These are phyloP conservation scores for Teratosphaeria zuluensis DNA, from an alignment of 2,329 filamentous ascomycete species.

Conservation along the genomic window DNA sequence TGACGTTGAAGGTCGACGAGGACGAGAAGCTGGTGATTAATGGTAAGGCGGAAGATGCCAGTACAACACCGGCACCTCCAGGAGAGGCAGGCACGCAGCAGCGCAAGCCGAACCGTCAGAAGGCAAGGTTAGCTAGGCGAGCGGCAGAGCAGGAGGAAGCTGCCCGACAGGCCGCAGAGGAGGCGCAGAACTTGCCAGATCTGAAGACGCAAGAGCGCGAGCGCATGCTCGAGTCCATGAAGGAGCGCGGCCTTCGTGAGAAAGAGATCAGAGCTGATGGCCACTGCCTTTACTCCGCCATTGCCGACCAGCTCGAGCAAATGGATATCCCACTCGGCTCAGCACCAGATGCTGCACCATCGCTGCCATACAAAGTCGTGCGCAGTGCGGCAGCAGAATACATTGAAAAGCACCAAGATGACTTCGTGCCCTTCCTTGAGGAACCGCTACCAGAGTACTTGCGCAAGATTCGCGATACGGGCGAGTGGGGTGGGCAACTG, in stretches of 20 bases:
- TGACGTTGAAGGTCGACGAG: slow-evolving; percentile 12
- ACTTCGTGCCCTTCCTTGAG: slow-evolving; percentile 81
- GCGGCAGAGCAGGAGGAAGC: slow-evolving; percentile 73
- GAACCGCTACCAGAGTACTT: slow-evolving; percentile 67
- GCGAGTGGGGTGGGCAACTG: slow-evolving; percentile 91
- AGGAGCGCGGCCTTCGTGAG: slow-evolving; percentile 55
- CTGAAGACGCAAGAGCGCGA: slow-evolving; percentile 59
- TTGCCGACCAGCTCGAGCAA: slow-evolving; percentile 69
- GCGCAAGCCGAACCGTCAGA: slow-evolving; percentile 83
- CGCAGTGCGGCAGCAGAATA: slow-evolving; percentile 65
- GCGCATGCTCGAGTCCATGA: slow-evolving; percentile 60
- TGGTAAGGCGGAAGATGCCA: not conserved
- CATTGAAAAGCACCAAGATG: slow-evolving; percentile 63
- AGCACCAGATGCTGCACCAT: slow-evolving; percentile 6
- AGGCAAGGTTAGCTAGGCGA: slow-evolving; percentile 79
- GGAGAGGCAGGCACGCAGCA: slow-evolving; percentile 5
- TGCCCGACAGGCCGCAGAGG: slow-evolving; percentile 57
- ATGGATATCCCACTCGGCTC: slow-evolving; percentile 34
- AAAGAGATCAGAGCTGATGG: slow-evolving; percentile 80
- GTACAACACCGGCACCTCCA: not conserved
- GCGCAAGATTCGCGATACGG: slow-evolving; percentile 69
- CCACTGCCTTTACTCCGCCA: slow-evolving; percentile 86
- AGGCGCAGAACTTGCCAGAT: slow-evolving; percentile 67
- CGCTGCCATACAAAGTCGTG: slow-evolving; percentile 53
- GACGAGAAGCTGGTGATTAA: slow-evolving; percentile 1